A percentile compares a stretch with the other conserved stretches of the same genome.
phyloP scores from a whole-genome alignment of 2,329 filamentous ascomycete genomes.

The Cercospora brassicicola region DNA sequence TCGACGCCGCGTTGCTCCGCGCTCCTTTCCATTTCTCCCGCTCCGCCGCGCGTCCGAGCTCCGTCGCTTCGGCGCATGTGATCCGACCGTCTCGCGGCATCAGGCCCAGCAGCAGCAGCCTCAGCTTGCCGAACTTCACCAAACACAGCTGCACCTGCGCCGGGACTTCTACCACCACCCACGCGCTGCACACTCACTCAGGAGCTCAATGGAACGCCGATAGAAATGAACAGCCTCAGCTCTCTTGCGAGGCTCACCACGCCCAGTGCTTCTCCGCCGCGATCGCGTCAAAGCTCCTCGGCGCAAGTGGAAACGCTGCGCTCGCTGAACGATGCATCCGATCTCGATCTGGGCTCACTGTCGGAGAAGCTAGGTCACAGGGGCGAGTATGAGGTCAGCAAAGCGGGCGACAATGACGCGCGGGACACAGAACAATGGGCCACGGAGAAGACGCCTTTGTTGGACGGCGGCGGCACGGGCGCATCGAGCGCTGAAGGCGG shows the following conservation, averaged over 20 bases:
- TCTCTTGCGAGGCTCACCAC: conserved; percentile 77
- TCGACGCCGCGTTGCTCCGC: neutral
- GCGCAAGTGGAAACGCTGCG: conserved; percentile 24
- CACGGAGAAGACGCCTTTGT: conserved; percentile 70
- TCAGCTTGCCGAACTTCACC: neutral
- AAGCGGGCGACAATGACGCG: conserved; percentile 23
- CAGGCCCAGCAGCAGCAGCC: neutral
- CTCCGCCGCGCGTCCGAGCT: neutral
- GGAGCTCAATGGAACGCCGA: conserved; percentile 22
- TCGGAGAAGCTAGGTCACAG: conserved; percentile 30
- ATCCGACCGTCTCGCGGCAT: neutral
- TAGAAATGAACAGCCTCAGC: conserved; percentile 87
- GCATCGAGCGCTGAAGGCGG: conserved; percentile 13
- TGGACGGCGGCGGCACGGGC: conserved; percentile 42
- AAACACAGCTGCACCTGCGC: neutral
- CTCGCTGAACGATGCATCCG: conserved; percentile 15
- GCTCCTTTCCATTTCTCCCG: neutral
- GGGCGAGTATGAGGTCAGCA: conserved; percentile 23
- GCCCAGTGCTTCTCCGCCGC: conserved; percentile 51
- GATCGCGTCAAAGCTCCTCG: conserved; percentile 47
- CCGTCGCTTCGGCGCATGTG: neutral
- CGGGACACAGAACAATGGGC: conserved; percentile 25
- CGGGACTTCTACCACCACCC: neutral
- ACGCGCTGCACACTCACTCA: neutral
- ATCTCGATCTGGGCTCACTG: conserved; percentile 27